Base-by-base conservation (phyloP, 176 grass and related monocot genomes). In the Oryza brachyantha region DNA sequence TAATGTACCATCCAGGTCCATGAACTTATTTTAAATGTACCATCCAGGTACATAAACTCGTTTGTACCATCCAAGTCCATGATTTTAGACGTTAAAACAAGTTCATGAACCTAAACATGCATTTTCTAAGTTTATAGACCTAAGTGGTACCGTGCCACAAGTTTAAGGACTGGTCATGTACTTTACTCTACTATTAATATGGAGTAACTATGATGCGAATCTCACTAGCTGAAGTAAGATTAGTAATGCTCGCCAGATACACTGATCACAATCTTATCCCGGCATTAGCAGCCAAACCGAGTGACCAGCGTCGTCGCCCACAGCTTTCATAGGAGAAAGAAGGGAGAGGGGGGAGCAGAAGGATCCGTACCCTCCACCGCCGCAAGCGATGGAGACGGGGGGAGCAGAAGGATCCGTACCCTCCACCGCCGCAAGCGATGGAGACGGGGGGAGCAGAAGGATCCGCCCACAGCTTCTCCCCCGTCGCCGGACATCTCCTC, bases 341-440 rank as follows among this genome's bases (percentile, higher is more conserved):
- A n/a, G n/a, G n/a, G n/a, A n/a, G n/a, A 19, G 0, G 13, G 65
- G 14, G 16, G 11, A 9, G 76, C 8, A 8, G 61, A n/a, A 38
- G 58, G 75, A 55, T 72, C 14, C 79, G 24, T 91, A 94, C 92
- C 85, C 92, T 88, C 92, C 92, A 94, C 38, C 92, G 85, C 14
- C 83, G 85, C 63, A 94, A 19, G 48, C 88, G 76, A n/a, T 84
- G n/a, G n/a, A n/a, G n/a, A n/a, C n/a, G 8, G 16, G 17, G 0
- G 29, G 37, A 55, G 21, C n/a, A 71, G 42, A 66, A 45, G 64
- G 75, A 42, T 71, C n/a, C 82, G 34, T 90, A 90, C 91, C 85
- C 91, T 88, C 91, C 91, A 90, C 58, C 85, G 82, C 13, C 80
- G 85, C 54, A 93, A 17, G 64, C 88, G 72, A 16, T 83, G 82